A percentile compares a stretch with the other conserved stretches of the same genome.
phyloP scores from a whole-genome alignment of 2,329 filamentous ascomycete genomes.

The Penicillium janthinellum region DNA sequence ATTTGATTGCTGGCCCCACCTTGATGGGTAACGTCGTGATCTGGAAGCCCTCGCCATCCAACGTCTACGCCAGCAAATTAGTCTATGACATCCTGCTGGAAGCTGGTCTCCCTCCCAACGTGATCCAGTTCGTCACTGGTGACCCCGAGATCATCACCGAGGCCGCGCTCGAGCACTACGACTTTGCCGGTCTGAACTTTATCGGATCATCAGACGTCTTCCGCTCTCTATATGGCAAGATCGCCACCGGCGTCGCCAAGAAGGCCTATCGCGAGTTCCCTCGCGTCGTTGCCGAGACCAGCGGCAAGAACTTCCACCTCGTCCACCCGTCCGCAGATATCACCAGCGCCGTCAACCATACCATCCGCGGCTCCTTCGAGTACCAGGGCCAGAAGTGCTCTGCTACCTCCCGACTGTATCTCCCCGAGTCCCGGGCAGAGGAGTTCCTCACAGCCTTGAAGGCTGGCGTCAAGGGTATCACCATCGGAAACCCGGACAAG shows the following conservation, averaged over 20 bases:
- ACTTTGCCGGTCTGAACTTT: constrained; percentile 87
- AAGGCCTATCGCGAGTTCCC: constrained; percentile 80
- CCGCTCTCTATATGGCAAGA: constrained; percentile 80
- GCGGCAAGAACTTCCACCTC: constrained; percentile 89
- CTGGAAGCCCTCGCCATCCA: constrained; percentile 90
- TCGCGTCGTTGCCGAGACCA: constrained; percentile 83
- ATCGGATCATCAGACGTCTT: constrained; percentile 90
- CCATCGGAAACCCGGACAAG: constrained; percentile 57
- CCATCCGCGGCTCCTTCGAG: constrained; percentile 81
- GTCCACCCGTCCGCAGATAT: constrained; percentile 75
- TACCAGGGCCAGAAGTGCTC: constrained; percentile 89
- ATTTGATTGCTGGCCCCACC: constrained; percentile 78
- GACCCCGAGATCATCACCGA: constrained; percentile 81
- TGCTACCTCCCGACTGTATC: constrained; percentile 75
- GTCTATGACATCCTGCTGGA: constrained; percentile 90
- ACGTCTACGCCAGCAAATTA: constrained; percentile 83
- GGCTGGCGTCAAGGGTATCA: constrained; percentile 66
- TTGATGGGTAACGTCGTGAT: constrained; percentile 92
- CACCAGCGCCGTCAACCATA: constrained; percentile 74
- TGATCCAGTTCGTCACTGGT: constrained; percentile 91
- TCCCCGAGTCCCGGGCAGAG: constrained; percentile 72
- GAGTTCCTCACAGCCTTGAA: constrained; percentile 68
- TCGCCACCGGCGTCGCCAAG: constrained; percentile 75
- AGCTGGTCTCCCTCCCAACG: constrained; percentile 81
- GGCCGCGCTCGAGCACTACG: constrained; percentile 70